These are phyloP conservation scores for Saxispiralis lemnorum DNA, from an alignment of 495 filamentous ascomycete species.

Conservation along the genomic window DNA sequence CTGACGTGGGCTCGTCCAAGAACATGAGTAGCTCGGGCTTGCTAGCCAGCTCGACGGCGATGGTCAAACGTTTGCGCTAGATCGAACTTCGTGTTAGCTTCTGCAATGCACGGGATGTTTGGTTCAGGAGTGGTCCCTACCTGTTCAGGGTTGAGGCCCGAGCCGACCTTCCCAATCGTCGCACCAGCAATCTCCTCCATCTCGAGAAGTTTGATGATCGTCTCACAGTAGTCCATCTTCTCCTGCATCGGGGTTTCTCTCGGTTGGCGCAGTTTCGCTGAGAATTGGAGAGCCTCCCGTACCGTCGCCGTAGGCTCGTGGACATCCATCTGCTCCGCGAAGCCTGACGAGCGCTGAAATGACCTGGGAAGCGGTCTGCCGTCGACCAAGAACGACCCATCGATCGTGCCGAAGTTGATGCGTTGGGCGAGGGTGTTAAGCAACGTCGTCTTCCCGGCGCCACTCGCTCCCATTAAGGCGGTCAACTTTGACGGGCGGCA, in stretches of 20 bases:
- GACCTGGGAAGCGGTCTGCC: conserved; percentile 22
- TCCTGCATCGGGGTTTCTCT: conserved; percentile 32
- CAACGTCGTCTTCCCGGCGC: conserved; percentile 55
- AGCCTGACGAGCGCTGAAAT: conserved; percentile 25
- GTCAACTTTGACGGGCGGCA: conserved; percentile 56
- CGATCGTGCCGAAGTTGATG: conserved; percentile 28
- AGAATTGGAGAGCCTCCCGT: conserved; percentile 44
- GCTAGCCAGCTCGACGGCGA: conserved; percentile 49
- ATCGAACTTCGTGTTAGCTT: conserved; percentile 11
- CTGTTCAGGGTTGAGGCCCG: background rate
- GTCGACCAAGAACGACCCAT: conserved; percentile 38
- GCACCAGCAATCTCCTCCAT: conserved; percentile 26
- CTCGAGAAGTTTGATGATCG: conserved; percentile 40
- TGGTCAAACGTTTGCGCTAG: conserved; percentile 45
- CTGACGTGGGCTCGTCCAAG: conserved; percentile 62
- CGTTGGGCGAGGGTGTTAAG: conserved; percentile 43
- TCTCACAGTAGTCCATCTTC: conserved; percentile 43
- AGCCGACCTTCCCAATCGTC: background rate
- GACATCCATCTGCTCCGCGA: conserved; percentile 44
- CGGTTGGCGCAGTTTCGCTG: conserved; percentile 39
- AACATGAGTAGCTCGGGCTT: conserved; percentile 56
- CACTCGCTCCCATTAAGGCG: conserved; percentile 50
- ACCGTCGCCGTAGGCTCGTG: conserved; percentile 36
- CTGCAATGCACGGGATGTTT: no score
- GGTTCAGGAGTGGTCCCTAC: no score